Base-by-base conservation (phyloP, 768 basidiomycete species). In the Paxillus rubicundulus region DNA sequence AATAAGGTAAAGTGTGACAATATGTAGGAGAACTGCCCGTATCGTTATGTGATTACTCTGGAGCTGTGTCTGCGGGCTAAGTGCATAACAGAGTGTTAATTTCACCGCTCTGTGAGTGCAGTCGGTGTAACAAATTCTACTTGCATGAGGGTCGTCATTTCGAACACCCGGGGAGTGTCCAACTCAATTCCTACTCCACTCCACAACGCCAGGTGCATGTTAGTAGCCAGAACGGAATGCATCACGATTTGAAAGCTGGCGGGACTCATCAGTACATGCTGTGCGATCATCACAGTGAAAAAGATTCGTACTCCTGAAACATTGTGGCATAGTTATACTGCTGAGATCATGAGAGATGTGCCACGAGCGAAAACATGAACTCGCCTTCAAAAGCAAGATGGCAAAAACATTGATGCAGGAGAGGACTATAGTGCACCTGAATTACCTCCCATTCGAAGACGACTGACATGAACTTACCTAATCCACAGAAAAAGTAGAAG, bases 291-390 rank as follows among this genome's bases (percentile, higher is more conserved):
- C 17, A 24, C 24, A 24, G 24, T 24, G 24, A 30, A 18, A 13
- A 36, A 21, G 9, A n/a, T 21, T 32, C 48, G 28, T 30, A 52
- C 50, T 52, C 50, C 28, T 39, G 21, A 17, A 52, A 49, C 50
- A 52, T 52, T 17, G 45, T 46, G 8, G 45, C 47, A 52, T 52
- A 52, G 8, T 46, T 44, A 24, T 52, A 27, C 50, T 52, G 45
- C 12, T 33, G 18, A 7, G 27, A 30, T 27, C 18, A 12, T 21
- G 47, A 21, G 30, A 33, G 20, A 47, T 12, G 14, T 12, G 18
- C 13, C 28, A 49, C 37, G 28, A 18, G 17, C 3, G 10, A 13
- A 32, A 18, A 49, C 20, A n/a, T 24, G 13, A 24, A 39, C 50
- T 17, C 20, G 49, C 50, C 10, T 52, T 20, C 7, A 52, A 44